These are phyloP conservation scores for Beauveria scarabaeidicola DNA, from an alignment of 2,329 filamentous ascomycete genomes.

Conservation along the genomic window DNA sequence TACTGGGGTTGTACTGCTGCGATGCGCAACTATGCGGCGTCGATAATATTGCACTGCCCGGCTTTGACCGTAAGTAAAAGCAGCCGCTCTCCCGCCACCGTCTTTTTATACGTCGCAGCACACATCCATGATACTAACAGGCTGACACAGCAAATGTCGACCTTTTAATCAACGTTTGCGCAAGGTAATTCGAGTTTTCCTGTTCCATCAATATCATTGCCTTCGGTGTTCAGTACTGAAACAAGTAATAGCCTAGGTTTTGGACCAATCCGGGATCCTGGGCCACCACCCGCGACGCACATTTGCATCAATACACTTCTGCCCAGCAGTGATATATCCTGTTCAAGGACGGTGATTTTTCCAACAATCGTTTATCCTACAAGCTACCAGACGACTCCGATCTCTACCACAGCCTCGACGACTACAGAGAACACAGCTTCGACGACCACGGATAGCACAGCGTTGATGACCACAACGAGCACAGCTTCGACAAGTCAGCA, in stretches of 20 bases:
- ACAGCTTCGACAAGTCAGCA: background rate
- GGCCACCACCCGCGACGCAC: conserved; percentile 24
- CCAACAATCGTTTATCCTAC: background rate
- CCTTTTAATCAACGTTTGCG: conserved; percentile 41
- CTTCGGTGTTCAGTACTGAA: conserved; percentile 4
- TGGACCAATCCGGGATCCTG: conserved; percentile 25
- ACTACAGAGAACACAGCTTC: background rate
- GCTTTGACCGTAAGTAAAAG: conserved; percentile 35
- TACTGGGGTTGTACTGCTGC: conserved; percentile 44
- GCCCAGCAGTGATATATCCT: conserved; percentile 6
- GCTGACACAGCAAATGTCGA: conserved; percentile 38
- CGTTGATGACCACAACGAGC: background rate
- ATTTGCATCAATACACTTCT: conserved; percentile 16
- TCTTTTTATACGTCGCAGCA: background rate
- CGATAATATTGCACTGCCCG: conserved; percentile 21
- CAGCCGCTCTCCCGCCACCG: too few relatives aligned
- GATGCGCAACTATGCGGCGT: conserved; percentile 43
- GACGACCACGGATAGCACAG: background rate
- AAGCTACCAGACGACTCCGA: background rate
- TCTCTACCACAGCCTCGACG: background rate
- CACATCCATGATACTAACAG: background rate
- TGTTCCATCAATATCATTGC: background rate
- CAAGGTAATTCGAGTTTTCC: conserved; percentile 31
- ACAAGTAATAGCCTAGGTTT: conserved; percentile 21
- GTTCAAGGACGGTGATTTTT: background rate